A percentile compares a stretch with the other conserved stretches of the same genome.
These are phyloP conservation scores for Hordeum pubiflorum DNA, from an alignment of 202 grass and related monocot species.

Conservation along the genomic window DNA sequence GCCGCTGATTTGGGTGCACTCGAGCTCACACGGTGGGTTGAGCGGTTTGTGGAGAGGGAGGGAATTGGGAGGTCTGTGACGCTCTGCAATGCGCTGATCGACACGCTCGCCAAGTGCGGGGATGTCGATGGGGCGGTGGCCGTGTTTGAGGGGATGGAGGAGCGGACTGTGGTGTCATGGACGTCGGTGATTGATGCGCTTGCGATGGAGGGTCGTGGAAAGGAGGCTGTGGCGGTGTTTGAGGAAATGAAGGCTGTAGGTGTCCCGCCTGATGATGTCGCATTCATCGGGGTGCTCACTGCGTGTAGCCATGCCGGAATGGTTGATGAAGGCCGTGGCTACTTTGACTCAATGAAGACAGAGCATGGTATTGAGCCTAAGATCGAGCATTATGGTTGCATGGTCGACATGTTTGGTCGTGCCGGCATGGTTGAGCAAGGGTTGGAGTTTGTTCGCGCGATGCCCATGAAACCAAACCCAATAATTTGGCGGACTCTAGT, in stretches of 20 bases:
- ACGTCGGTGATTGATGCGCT: conserved; percentile 68
- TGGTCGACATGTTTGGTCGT: conserved; percentile 75
- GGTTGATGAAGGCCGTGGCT: conserved; percentile 49
- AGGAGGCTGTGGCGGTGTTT: conserved; percentile 50
- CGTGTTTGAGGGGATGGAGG: conserved; percentile 54
- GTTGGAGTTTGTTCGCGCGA: conserved; percentile 44
- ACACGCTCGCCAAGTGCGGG: conserved; percentile 64
- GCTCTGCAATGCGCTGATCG: conserved; percentile 57
- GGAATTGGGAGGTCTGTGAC: conserved; percentile 32
- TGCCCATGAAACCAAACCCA: conserved; percentile 53
- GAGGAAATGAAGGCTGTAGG: conserved; percentile 48
- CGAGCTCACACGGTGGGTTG: conserved; percentile 55
- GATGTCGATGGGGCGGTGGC: conserved; percentile 45
- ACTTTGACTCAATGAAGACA: conserved; percentile 57
- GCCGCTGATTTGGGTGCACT: conserved; percentile 58
- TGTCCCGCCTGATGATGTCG: conserved; percentile 52
- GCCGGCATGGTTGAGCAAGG: conserved; percentile 52
- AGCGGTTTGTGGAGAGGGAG: conserved; percentile 36
- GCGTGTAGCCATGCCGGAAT: conserved; percentile 70
- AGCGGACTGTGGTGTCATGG: conserved; percentile 57
- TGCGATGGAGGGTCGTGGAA: conserved; percentile 64
- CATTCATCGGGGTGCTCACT: conserved; percentile 67
- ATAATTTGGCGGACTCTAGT: conserved; percentile 64
- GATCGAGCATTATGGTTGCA: conserved; percentile 81
- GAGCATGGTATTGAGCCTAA: conserved; percentile 53